A percentile compares a stretch with the other conserved stretches of the same genome.
Evolutionary conservation across 2,329 filamentous ascomycete species (phyloP).

Genomic region (Endoconidiophora polonica): DNA sequence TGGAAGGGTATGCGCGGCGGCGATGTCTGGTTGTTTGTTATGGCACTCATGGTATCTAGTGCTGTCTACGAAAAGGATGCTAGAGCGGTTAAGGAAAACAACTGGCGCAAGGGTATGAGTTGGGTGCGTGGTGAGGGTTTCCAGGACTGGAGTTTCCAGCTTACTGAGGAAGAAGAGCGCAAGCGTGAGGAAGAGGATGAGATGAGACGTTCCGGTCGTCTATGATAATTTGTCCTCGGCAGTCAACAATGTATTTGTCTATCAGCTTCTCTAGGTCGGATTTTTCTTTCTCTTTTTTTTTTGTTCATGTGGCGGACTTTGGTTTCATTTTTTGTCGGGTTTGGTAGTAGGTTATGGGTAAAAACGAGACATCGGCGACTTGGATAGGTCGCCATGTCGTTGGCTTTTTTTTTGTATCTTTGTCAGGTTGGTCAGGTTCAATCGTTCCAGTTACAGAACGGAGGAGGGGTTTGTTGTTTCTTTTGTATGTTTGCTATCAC

Average conservation of each 20-base stretch:
- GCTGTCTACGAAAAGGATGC: constrained; percentile 60
- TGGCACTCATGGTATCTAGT: constrained; percentile 62
- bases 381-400: background rate
- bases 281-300: background rate
- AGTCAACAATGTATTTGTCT: background rate
- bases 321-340: background rate
- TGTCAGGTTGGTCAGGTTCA: too few species aligned
- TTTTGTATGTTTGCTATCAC: too few species aligned
- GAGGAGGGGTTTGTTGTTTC: too few species aligned
- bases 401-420: background rate
- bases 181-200: constrained; percentile 20
- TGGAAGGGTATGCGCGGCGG: constrained; percentile 71
- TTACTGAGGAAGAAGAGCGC: constrained; percentile 30
- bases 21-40: constrained; percentile 70
- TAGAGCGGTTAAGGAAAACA: constrained; percentile 46
- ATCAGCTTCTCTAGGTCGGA: too few species aligned
- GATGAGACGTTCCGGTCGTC: constrained; percentile 1
- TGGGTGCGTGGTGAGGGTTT: constrained; percentile 63
- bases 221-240: constrained; percentile 13
- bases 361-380: too few species aligned
- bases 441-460: too few species aligned
- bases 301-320: background rate
- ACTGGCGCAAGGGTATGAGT: constrained; percentile 54
- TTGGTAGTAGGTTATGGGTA: too few species aligned
- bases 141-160: constrained; percentile 45